These are phyloP conservation scores for Achaetomiella virescens DNA, from an alignment of 495 filamentous ascomycete species.

Conservation along the genomic window DNA sequence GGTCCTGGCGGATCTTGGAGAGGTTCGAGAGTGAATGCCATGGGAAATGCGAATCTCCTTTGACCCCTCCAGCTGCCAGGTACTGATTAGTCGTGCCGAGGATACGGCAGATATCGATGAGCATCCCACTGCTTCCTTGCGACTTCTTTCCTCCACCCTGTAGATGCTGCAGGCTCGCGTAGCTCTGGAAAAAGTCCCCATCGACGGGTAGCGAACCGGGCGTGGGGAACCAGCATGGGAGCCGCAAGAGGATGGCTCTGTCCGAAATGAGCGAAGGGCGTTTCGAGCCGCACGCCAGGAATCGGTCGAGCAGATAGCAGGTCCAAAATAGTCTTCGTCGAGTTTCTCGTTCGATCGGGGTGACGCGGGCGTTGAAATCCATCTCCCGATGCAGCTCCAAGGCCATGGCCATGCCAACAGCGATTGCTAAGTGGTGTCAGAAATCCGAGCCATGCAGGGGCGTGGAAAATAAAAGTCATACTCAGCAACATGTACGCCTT, in stretches of 20 bases:
- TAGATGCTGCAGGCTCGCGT: constrained; percentile 62
- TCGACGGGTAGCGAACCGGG: constrained; percentile 53
- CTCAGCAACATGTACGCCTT: constrained; percentile 80
- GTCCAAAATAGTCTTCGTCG: constrained; percentile 75
- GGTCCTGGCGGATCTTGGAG: constrained; percentile 76
- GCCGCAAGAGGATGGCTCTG: constrained; percentile 62
- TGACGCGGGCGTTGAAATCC: constrained; percentile 49
- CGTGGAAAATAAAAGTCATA: constrained; percentile 30
- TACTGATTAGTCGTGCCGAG: constrained; percentile 79
- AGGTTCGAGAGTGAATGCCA: constrained; percentile 81
- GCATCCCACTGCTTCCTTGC: constrained; percentile 63
- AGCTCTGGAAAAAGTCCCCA: constrained; percentile 70
- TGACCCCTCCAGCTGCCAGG: constrained; percentile 75
- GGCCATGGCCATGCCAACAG: constrained; percentile 73
- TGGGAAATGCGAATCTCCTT: constrained; percentile 81
- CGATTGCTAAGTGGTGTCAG: constrained; percentile 49
- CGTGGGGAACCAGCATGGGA: constrained; percentile 61
- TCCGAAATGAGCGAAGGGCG: constrained; percentile 71
- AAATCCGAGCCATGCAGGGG: background rate
- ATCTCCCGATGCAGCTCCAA: constrained; percentile 69
- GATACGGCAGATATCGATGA: constrained; percentile 77
- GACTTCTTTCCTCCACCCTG: constrained; percentile 58
- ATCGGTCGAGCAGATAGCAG: constrained; percentile 76
- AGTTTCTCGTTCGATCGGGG: constrained; percentile 61
- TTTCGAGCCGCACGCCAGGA: constrained; percentile 69